Conservation (phyloP, 805 yeast species). For the Diddensiella transvaalensis region DNA sequence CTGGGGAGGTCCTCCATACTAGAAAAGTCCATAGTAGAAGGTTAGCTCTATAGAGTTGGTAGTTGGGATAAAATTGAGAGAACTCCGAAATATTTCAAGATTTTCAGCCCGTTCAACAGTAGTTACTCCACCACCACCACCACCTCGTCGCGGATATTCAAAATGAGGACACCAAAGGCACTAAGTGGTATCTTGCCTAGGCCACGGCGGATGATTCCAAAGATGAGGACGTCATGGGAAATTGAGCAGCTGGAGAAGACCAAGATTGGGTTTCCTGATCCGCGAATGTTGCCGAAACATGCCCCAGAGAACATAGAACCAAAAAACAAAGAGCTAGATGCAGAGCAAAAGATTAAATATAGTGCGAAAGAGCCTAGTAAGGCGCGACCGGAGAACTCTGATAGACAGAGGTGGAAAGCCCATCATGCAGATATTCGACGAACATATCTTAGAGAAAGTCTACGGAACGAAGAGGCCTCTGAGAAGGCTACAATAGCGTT, state of each 20-base stretch:
- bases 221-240: slow-evolving; percentile 37
- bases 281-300: slow-evolving; percentile 60
- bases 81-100: too few species aligned
- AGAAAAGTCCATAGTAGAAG: too few species aligned
- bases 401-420: slow-evolving; percentile 42
- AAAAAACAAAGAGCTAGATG: slow-evolving; percentile 46
- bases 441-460: slow-evolving; percentile 62
- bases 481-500: slow-evolving; percentile 40
- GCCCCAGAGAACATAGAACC: slow-evolving; percentile 51
- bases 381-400: slow-evolving; percentile 23
- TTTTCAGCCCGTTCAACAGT: too few species aligned
- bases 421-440: slow-evolving; percentile 67
- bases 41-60: too few species aligned
- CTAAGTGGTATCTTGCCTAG: slow-evolving; percentile 79
- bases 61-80: neutral
- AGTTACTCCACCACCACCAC: neutral
- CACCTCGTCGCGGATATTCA: too few species aligned
- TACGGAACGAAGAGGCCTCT: slow-evolving; percentile 49
- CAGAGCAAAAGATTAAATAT: slow-evolving; percentile 53
- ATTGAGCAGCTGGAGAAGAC: slow-evolving; percentile 41
- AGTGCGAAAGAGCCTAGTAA: slow-evolving; percentile 49
- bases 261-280: slow-evolving; percentile 68
- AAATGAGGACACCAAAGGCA: neutral
- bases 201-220: slow-evolving; percentile 69
- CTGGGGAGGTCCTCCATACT: slow-evolving; percentile 45